Evolutionary conservation across 2,329 filamentous ascomycete genomes (phyloP).

Genomic region (Epichloe sp.): DNA sequence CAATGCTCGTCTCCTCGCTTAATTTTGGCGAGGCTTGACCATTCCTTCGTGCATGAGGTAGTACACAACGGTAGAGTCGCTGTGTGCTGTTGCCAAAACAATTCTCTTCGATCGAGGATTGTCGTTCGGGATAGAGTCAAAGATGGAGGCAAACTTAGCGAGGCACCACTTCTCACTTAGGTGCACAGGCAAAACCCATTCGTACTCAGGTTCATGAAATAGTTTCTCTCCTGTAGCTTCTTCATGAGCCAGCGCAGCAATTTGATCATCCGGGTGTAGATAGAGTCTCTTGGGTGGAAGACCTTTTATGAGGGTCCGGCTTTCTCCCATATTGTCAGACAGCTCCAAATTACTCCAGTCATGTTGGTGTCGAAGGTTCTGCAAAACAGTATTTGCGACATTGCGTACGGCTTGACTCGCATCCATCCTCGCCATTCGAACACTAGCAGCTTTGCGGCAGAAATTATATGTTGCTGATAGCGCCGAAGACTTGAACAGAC

Average conservation of each 20-base stretch:
- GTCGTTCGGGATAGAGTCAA: constrained; percentile 44
- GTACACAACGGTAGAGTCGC: constrained; percentile 74
- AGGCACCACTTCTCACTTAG: constrained; percentile 62
- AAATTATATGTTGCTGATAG: neutral
- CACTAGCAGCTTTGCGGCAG: neutral
- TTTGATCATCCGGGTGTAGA: constrained; percentile 71
- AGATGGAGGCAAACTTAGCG: constrained; percentile 51
- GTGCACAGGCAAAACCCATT: constrained; percentile 68
- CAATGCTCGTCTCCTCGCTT: constrained; percentile 13
- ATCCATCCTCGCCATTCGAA: neutral
- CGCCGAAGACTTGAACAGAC: neutral
- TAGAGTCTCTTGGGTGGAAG: constrained; percentile 62
- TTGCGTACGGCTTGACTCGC: constrained; percentile 1
- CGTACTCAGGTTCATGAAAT: constrained; percentile 41
- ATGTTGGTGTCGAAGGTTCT: constrained; percentile 65
- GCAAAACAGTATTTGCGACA: constrained; percentile 37
- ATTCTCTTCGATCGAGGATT: constrained; percentile 49
- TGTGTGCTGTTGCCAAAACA: constrained; percentile 60
- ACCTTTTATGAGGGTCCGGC: constrained; percentile 56
- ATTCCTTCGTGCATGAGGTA: constrained; percentile 80
- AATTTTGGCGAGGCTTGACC: constrained; percentile 77
- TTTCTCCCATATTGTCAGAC: constrained; percentile 30
- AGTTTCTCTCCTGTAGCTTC: constrained; percentile 32
- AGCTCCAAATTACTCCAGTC: constrained; percentile 53
- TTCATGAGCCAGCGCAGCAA: constrained; percentile 53